Conservation (phyloP, 768 basidiomycete species). For the Calvatia gigantea region DNA sequence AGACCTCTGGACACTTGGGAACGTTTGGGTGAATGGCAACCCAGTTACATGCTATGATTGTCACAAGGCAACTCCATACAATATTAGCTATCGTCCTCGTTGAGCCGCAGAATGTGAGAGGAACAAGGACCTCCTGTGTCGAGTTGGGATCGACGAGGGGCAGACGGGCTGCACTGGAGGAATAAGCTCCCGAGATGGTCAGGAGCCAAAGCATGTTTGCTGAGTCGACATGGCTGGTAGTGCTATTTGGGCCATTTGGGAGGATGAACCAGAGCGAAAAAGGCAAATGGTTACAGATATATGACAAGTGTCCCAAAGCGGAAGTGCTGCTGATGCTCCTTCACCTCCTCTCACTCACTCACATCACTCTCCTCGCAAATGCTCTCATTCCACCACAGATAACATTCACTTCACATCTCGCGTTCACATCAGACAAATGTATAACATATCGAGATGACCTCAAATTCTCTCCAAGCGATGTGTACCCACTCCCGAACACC, state of each 20-base stretch:
- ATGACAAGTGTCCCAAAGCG: background rate
- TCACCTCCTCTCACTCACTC: conserved; percentile 14
- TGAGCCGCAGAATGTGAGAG: too few species aligned
- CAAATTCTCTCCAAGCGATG: conserved; percentile 17
- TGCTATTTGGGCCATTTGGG: background rate
- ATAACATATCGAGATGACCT: background rate
- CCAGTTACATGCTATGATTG: too few species aligned
- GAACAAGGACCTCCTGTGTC: too few species aligned
- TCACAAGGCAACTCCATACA: too few species aligned
- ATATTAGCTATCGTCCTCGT: too few species aligned
- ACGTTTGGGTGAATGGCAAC: too few species aligned
- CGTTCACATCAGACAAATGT: conserved; percentile 12
- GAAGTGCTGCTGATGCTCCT: conserved; percentile 16
- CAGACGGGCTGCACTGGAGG: too few species aligned
- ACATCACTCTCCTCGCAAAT: conserved; percentile 15
- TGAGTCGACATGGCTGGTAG: too few species aligned
- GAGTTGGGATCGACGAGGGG: too few species aligned
- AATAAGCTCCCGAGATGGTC: too few species aligned
- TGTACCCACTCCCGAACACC: conserved; percentile 13
- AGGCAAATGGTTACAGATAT: background rate
- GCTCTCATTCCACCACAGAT: conserved; percentile 15
- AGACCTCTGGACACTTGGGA: too few species aligned
- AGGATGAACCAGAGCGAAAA: background rate
- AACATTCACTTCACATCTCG: conserved; percentile 20
- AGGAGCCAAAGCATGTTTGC: too few species aligned